These are phyloP conservation scores for Saprolegnia parasitica DNA, from an alignment of 352 stramenopile genomes.

Conservation along the genomic window DNA sequence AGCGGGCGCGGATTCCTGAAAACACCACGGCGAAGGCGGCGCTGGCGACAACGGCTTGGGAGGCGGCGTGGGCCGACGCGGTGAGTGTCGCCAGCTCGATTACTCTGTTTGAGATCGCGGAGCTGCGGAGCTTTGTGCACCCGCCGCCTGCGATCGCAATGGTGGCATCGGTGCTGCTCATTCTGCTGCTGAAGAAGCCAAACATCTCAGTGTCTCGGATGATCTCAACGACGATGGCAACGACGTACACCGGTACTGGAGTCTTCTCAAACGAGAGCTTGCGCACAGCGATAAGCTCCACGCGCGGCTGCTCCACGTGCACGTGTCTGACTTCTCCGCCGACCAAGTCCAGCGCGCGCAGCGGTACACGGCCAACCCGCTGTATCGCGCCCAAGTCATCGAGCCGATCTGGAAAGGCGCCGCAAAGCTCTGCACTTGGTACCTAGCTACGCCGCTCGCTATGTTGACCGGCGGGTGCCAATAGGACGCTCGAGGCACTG, in stretches of 20 bases:
- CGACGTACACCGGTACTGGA: constrained; percentile 31
- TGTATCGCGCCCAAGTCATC: constrained; percentile 64
- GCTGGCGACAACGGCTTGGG: constrained; percentile 35
- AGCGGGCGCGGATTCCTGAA: background rate
- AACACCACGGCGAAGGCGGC: constrained; percentile 6
- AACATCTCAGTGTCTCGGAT: constrained; percentile 29
- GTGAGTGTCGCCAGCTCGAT: constrained; percentile 31
- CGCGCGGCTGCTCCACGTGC: constrained; percentile 40
- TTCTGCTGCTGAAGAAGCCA: constrained; percentile 43
- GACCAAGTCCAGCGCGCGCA: constrained; percentile 38
- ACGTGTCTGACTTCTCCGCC: constrained; percentile 39
- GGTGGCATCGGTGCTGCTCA: constrained; percentile 56
- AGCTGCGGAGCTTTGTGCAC: constrained; percentile 76
- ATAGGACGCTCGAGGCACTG: constrained; percentile 51
- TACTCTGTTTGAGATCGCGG: constrained; percentile 66
- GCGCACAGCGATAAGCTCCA: constrained; percentile 67
- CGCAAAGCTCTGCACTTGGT: constrained; percentile 88
- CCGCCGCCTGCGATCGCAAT: constrained; percentile 73
- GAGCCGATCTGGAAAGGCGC: constrained; percentile 79
- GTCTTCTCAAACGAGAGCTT: constrained; percentile 48
- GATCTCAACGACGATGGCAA: background rate
- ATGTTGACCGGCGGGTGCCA: no score
- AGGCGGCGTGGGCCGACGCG: constrained; percentile 40
- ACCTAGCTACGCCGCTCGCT: constrained; percentile 1
- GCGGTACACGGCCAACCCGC: constrained; percentile 53